Percentiles rank a stretch among this genome's conserved stretches.
Conservation (phyloP, 345 rosid genomes). For the Eucalyptus rudis region DNA sequence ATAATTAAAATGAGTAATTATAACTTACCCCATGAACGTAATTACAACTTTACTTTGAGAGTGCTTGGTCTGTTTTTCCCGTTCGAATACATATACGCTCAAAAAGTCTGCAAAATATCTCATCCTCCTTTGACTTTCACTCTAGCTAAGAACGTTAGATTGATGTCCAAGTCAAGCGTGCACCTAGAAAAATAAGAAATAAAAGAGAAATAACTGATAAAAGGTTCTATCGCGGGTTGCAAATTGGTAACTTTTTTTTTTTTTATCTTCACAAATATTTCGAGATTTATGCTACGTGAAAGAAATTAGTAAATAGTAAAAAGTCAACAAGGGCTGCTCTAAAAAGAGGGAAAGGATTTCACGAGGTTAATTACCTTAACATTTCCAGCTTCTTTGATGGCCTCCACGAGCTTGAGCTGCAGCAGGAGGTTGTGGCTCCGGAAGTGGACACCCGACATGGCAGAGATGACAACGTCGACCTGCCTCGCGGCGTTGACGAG, state of each 20-base stretch:
- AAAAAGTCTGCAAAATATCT: no score
- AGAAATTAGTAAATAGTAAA: background rate
- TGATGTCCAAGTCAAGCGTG: no score
- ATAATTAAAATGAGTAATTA: no score
- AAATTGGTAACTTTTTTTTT: background rate
- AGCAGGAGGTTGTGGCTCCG: slow-evolving; percentile 34
- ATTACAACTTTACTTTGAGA: background rate
- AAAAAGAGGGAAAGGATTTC: background rate
- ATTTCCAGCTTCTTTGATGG: slow-evolving; percentile 62
- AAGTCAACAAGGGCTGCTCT: background rate
- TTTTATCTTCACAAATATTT: background rate
- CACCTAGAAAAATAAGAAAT: no score
- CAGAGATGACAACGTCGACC: slow-evolving; percentile 49
- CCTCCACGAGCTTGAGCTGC: slow-evolving; percentile 52
- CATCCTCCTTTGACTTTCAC: no score
- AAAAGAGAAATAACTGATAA: no score
- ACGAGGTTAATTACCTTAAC: slow-evolving; percentile 21
- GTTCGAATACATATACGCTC: background rate
- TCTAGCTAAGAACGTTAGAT: no score
- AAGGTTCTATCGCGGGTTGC: background rate
- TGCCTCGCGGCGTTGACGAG: slow-evolving; percentile 36
- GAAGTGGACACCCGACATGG: slow-evolving; percentile 60
- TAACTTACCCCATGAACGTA: background rate
- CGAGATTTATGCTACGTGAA: background rate
- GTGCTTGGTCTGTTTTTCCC: background rate